These are phyloP conservation scores for Tylopilus cervinicoccineus DNA, from an alignment of 768 basidiomycete genomes.

Conservation along the genomic window DNA sequence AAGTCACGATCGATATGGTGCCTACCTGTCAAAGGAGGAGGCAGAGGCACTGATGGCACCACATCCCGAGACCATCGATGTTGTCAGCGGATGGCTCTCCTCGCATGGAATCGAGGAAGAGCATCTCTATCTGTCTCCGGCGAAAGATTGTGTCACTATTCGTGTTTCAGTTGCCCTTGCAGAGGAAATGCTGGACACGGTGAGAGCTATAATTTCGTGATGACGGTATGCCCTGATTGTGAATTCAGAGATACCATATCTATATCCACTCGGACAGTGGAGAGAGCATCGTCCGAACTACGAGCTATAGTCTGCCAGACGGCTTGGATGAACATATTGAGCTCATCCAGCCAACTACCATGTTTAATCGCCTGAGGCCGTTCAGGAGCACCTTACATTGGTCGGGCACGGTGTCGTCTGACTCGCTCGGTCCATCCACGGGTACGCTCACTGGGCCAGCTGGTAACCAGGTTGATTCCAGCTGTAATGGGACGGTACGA, in stretches of 20 bases:
- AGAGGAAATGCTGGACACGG: slow-evolving; percentile 70
- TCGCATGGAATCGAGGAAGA: slow-evolving; percentile 49
- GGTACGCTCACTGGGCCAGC: slow-evolving; percentile 27
- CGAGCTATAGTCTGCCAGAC: slow-evolving; percentile 61
- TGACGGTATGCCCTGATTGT: neutral
- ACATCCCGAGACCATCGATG: slow-evolving; percentile 44
- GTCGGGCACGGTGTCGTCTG: slow-evolving; percentile 11
- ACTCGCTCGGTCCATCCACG: neutral
- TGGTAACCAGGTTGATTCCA: slow-evolving; percentile 41
- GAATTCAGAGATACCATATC: slow-evolving; percentile 52
- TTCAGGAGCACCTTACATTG: slow-evolving; percentile 40
- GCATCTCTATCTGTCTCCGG: slow-evolving; percentile 52
- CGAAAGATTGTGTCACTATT: slow-evolving; percentile 66
- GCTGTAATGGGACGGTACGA: slow-evolving; percentile 39
- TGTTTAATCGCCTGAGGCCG: slow-evolving; percentile 49
- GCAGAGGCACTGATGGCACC: slow-evolving; percentile 62
- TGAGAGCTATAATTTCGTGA: slow-evolving; percentile 24
- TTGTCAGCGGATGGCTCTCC: slow-evolving; percentile 60
- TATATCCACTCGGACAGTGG: slow-evolving; percentile 55
- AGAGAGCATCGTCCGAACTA: slow-evolving; percentile 60
- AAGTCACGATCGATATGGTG: slow-evolving; percentile 48
- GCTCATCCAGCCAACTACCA: slow-evolving; percentile 68
- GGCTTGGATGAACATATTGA: slow-evolving; percentile 58
- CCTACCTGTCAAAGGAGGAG: slow-evolving; percentile 59
- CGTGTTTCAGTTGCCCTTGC: slow-evolving; percentile 54